These are phyloP conservation scores for Hypoxylon subgilvum DNA, from an alignment of 495 filamentous ascomycete species.

Conservation along the genomic window DNA sequence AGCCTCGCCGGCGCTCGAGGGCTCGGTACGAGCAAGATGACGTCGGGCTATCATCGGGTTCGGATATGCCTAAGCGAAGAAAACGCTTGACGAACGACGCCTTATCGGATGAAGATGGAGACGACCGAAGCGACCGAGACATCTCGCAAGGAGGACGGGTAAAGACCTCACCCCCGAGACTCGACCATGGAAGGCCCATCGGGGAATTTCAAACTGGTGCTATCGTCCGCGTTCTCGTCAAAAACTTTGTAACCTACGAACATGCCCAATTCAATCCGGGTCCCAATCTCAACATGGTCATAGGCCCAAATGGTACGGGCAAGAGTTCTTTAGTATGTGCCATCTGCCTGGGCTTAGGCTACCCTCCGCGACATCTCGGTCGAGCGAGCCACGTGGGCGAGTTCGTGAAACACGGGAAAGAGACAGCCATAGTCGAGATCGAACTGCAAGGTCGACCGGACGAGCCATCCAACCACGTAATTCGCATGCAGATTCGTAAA, in stretches of 20 bases:
- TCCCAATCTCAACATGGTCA: conserved; percentile 96
- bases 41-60: conserved; percentile 36
- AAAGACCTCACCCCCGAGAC: conserved; percentile 19
- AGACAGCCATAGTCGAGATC: conserved; percentile 83
- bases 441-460: conserved; percentile 70
- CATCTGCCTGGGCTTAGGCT: conserved; percentile 92
- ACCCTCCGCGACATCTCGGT: conserved; percentile 80
- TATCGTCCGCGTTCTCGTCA: conserved; percentile 84
- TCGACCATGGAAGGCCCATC: conserved; percentile 8
- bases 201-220: conserved; percentile 74
- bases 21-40: conserved; percentile 46
- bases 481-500: conserved; percentile 75
- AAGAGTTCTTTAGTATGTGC: conserved; percentile 98
- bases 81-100: conserved; percentile 9
- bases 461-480: conserved; percentile 67
- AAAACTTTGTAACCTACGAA: conserved; percentile 95
- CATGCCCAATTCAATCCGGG: conserved; percentile 87
- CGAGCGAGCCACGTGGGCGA: conserved; percentile 84
- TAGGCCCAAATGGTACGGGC: conserved; percentile 95
- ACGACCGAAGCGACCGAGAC: background rate
- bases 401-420: conserved; percentile 89
- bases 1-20: conserved; percentile 43
- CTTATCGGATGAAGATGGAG: conserved; percentile 17
- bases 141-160: conserved; percentile 7
- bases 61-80: conserved; percentile 38